Evolutionary conservation across 2,329 filamentous ascomycete species (phyloP).

Genomic region (Ramichloridium luteum): DNA sequence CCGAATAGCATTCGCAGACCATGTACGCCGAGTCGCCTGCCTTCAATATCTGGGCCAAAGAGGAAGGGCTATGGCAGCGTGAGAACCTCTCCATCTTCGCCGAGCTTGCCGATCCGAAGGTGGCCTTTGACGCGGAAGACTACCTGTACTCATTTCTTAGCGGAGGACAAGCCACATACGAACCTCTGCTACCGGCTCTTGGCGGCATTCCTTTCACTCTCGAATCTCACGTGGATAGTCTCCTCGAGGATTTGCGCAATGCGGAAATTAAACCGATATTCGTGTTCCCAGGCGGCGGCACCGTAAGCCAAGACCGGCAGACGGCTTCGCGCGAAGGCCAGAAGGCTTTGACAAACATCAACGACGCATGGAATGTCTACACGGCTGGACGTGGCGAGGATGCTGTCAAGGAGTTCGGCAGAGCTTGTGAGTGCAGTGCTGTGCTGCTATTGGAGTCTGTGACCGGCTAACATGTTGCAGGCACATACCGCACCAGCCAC

Average conservation of each 20-base stretch:
- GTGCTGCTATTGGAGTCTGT: background rate
- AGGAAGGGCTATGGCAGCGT: slow-evolving; percentile 6
- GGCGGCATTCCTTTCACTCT: slow-evolving; percentile 78
- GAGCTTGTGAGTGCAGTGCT: slow-evolving; percentile 48
- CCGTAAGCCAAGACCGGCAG: slow-evolving; percentile 17
- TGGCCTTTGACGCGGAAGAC: slow-evolving; percentile 53
- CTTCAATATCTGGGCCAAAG: slow-evolving; percentile 13
- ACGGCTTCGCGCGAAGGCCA: slow-evolving; percentile 16
- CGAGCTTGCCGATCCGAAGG: slow-evolving; percentile 21
- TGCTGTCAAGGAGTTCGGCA: slow-evolving; percentile 78
- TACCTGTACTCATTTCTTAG: slow-evolving; percentile 73
- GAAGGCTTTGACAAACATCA: slow-evolving; percentile 18
- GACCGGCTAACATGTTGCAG: slow-evolving; percentile 33
- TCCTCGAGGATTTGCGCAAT: slow-evolving; percentile 60
- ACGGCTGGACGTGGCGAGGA: slow-evolving; percentile 65
- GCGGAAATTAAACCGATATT: slow-evolving; percentile 65
- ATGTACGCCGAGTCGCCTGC: slow-evolving; percentile 5
- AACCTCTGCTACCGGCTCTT: slow-evolving; percentile 79
- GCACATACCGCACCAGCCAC: slow-evolving; percentile 56
- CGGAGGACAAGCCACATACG: slow-evolving; percentile 51
- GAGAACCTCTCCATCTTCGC: slow-evolving; percentile 4
- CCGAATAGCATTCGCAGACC: no score
- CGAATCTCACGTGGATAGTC: slow-evolving; percentile 56
- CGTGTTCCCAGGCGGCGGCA: slow-evolving; percentile 76
- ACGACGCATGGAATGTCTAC: slow-evolving; percentile 76